Conservation (phyloP, 208 protist species). For the Leishmania arabica region DNA sequence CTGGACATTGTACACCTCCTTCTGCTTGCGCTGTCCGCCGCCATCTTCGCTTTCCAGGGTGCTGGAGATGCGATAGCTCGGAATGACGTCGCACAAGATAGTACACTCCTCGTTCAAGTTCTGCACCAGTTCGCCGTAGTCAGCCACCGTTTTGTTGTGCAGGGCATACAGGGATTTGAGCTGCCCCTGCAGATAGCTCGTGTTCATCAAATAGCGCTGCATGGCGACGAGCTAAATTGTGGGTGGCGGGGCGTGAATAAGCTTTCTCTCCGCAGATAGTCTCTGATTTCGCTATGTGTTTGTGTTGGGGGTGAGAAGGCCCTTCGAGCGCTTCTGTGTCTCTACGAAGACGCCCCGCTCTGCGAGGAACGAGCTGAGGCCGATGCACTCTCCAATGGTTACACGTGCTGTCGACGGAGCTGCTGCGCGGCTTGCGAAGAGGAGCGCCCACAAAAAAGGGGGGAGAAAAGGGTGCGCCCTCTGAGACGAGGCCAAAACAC, state of each 20-base stretch:
- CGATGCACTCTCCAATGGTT: neutral
- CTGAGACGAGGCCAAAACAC: neutral
- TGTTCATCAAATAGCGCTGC: conserved; percentile 94
- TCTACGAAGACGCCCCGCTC: neutral
- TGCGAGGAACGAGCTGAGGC: neutral
- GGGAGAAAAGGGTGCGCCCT: neutral
- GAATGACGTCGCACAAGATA: conserved; percentile 88
- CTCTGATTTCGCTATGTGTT: neutral
- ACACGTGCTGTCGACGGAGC: neutral
- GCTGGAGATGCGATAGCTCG: conserved; percentile 87
- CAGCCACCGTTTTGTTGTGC: conserved; percentile 75
- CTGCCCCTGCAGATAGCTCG: conserved; percentile 86
- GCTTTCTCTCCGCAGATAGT: neutral
- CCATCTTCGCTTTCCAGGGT: conserved; percentile 86
- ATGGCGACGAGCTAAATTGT: conserved; percentile 32
- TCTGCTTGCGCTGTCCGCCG: conserved; percentile 79
- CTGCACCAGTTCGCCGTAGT: conserved; percentile 88
- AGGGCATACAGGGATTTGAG: conserved; percentile 79
- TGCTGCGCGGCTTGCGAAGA: neutral
- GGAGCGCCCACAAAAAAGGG: too few relatives aligned
- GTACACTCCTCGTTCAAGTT: conserved; percentile 88
- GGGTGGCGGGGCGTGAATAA: neutral
- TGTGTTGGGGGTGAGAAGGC: neutral
- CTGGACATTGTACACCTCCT: conserved; percentile 92
- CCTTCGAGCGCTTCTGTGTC: neutral